Evolutionary conservation across 2,329 filamentous ascomycete species (phyloP), one percentile per base, ranked within the genome.

Genomic region (Ascochyta koolunga): DNA sequence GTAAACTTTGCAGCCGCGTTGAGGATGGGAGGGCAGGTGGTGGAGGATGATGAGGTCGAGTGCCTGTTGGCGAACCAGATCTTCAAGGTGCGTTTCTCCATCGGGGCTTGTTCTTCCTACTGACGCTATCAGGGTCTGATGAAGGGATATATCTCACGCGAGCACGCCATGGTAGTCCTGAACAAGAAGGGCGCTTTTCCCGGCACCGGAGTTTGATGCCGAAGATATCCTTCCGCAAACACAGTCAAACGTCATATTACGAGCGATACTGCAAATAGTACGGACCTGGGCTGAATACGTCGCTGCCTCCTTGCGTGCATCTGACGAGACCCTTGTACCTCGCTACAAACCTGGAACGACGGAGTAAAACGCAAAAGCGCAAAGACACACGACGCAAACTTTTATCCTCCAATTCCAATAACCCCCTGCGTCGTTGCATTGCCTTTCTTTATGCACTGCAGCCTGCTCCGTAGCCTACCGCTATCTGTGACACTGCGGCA

Each of bases 131-230:
- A 96, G 91, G 90, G 89, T 54, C 82, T 95, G 21, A 96, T 99
- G 90, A 99, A 98, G 77, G 95, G 96, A 35, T 99, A 99, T 76
- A 99, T 99, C 64, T 89, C 93, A 27, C 89, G 93, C 49, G 93
- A 96, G 64, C 86, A 90, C 64, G 89, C 89, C 29, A 93, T 93
- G 63, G 89, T 99, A 24, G 95, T 99, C 18, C 78, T 99, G 52
- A 97, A 91, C 75, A 98, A 97, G 76, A 89, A 85, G 54, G 91
- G 90, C 40, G 93, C 95, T 2, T 99, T 99, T 70, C 95, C 96
- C 0, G 93, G 93, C 21, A 98, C 96, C 21, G 90, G 90, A 27
- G 79, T 87, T 19, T 87, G 67, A 69, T 65, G 59, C 58, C 65
- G 13, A 5, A 5, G 35, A 37, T 1, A 16, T 35, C 11, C 27